Percentiles rank a stretch among this genome's conserved stretches.
These are phyloP conservation scores for Schizosaccharomyces lindneri DNA, from an alignment of 805 yeast genomes.

Conservation along the genomic window DNA sequence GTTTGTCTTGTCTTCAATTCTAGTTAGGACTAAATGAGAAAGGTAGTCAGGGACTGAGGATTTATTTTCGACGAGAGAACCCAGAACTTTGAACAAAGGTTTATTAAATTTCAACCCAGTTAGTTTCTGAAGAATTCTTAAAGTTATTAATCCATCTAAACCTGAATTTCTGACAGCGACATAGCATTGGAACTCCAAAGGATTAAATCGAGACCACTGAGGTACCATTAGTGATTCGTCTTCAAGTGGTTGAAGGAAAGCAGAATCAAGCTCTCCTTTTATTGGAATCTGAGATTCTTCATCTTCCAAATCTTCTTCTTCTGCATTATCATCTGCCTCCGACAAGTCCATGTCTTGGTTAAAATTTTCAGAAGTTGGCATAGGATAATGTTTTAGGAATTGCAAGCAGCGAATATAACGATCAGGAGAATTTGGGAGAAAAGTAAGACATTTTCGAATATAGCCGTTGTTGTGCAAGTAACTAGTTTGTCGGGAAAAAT, in stretches of 20 bases:
- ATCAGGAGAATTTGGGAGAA: neutral
- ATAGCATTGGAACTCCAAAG: neutral
- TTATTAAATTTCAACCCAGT: neutral
- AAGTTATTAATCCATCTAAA: neutral
- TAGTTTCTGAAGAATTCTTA: neutral
- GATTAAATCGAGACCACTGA: neutral
- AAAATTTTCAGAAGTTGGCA: neutral
- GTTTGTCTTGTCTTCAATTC: neutral
- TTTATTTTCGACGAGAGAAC: neutral
- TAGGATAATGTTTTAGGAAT: neutral
- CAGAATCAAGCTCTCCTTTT: neutral
- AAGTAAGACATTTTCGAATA: neutral
- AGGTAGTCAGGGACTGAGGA: neutral
- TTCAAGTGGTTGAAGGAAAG: neutral
- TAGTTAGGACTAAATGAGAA: neutral
- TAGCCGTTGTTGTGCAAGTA: neutral
- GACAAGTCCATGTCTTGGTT: neutral
- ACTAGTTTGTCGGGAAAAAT: neutral
- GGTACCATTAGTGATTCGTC: neutral
- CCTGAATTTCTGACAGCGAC: neutral
- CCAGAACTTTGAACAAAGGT: neutral
- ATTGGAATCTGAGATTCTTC: neutral
- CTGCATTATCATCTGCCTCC: neutral
- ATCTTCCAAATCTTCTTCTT: neutral
- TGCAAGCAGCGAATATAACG: neutral